Conservation (phyloP, 2,329 filamentous ascomycete species). For the Gnomoniopsis sp. region DNA sequence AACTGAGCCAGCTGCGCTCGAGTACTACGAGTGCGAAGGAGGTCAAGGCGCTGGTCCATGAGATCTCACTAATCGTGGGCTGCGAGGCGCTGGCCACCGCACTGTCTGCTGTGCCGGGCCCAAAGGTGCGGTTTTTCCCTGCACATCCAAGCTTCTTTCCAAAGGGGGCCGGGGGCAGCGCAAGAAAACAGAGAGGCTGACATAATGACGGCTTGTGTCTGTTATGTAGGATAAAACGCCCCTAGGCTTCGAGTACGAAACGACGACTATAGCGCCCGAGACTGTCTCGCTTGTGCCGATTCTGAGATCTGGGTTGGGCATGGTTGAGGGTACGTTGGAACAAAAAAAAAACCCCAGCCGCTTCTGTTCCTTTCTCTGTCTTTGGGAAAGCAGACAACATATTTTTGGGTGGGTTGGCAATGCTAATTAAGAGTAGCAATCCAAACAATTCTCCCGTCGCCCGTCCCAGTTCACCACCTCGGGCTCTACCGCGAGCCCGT, state of each 20-base stretch:
- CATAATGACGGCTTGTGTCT: not conserved
- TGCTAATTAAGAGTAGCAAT: conserved; percentile 51
- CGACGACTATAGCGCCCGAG: conserved; percentile 58
- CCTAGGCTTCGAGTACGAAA: conserved; percentile 72
- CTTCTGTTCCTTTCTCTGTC: not conserved
- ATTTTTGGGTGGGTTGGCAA: not conserved
- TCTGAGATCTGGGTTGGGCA: conserved; percentile 84
- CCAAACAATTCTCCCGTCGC: conserved; percentile 73
- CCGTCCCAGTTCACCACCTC: conserved; percentile 86
- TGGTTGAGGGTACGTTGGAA: conserved; percentile 70
- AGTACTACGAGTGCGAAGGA: conserved; percentile 66
- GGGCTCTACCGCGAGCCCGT: conserved; percentile 90
- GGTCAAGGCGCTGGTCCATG: conserved; percentile 77
- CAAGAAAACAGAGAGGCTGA: not conserved
- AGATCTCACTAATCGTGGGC: conserved; percentile 78
- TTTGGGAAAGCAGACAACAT: not conserved
- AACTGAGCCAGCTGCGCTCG: conserved; percentile 86
- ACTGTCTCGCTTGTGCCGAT: conserved; percentile 84
- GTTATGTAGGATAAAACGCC: conserved; percentile 66
- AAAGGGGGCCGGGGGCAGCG: not conserved
- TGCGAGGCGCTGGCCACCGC: conserved; percentile 73
- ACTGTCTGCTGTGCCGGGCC: conserved; percentile 53
- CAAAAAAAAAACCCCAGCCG: conserved; percentile 13
- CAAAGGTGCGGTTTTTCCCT: conserved; percentile 52
- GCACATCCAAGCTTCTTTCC: too few relatives aligned